Evolutionary conservation across 805 yeast species (phyloP), one percentile per base, ranked within the genome.

Genomic region (Starmerella etchellsii): DNA sequence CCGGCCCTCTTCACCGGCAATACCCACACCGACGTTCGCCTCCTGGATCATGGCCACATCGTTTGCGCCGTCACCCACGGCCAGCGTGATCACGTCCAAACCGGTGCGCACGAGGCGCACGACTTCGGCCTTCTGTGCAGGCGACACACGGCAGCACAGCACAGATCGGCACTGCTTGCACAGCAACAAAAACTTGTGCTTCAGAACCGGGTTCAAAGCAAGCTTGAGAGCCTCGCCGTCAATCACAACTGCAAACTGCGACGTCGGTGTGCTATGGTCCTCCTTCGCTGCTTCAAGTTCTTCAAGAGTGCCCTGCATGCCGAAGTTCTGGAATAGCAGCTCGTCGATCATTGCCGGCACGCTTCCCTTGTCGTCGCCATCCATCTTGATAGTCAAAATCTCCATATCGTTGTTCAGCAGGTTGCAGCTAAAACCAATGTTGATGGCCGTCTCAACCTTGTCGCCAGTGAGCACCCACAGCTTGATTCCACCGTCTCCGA

Each of bases 1-100:
- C 35, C 93, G 62, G 41, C 93, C 93, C 61, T 81, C 93, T 54
- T 78, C 88, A 48, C 93, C 93, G 2, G 87, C 88, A 52, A 81
- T 81, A 46, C 93, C 93, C 29, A 81, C 76, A 44, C 93, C 93
- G 19, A 81, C 77, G 57, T 81, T 77, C 4, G 93, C 88, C 24
- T 81, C 79, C 55, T 81, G 93, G 46, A 81, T 81, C 93, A 81
- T 81, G 9, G 93, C 83, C 33, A 81, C 93, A 59, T 81, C 93
- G 54, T 81, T 81, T 18, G 93, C 82, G 45, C 93, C 93, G 57
- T 81, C 93, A 29, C 93, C 93, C 56, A 81, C 76, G 0, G 88
- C 82, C 42, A 81, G 67, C 1, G 91, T 81, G 78, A 81, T 79
- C 28, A 81, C 91, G 26, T 69, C 66, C 44, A 81, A 66, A 7